These are phyloP conservation scores for Russula brevipes DNA, from an alignment of 768 basidiomycete species.

Conservation along the genomic window DNA sequence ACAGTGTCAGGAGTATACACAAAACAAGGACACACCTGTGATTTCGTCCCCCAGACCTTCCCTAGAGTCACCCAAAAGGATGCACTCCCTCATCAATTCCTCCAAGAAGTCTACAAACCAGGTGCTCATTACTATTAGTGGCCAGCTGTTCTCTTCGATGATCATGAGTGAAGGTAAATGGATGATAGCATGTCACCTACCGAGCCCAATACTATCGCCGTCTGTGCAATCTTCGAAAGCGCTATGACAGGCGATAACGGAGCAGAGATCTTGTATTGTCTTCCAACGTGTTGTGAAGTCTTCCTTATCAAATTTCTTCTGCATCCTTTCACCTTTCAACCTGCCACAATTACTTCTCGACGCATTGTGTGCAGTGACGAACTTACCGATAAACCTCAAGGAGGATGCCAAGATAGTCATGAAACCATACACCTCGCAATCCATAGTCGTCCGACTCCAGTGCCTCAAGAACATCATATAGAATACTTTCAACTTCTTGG, in stretches of 20 bases:
- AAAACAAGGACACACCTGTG: background rate
- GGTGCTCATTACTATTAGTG: slow-evolving; percentile 53
- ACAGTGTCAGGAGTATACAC: background rate
- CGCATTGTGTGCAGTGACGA: slow-evolving; percentile 1
- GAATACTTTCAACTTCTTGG: slow-evolving; percentile 41
- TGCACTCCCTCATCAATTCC: slow-evolving; percentile 51
- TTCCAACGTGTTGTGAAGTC: slow-evolving; percentile 47
- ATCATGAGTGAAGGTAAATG: slow-evolving; percentile 4
- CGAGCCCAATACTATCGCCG: slow-evolving; percentile 55
- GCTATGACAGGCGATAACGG: slow-evolving; percentile 50
- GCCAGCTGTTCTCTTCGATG: slow-evolving; percentile 62
- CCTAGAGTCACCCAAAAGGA: slow-evolving; percentile 33
- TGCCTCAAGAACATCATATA: slow-evolving; percentile 44
- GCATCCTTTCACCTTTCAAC: slow-evolving; percentile 30
- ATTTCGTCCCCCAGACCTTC: slow-evolving; percentile 12
- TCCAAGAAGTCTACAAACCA: slow-evolving; percentile 64
- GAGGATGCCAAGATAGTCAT: slow-evolving; percentile 50
- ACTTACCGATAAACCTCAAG: slow-evolving; percentile 37
- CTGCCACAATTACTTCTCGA: slow-evolving; percentile 27
- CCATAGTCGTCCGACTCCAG: slow-evolving; percentile 44
- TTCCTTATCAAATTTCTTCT: slow-evolving; percentile 37
- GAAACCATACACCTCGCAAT: slow-evolving; percentile 38
- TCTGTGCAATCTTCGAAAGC: slow-evolving; percentile 68
- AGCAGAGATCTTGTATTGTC: slow-evolving; percentile 62
- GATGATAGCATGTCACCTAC: slow-evolving; percentile 34